Percentiles rank a stretch among this genome's conserved stretches.
phyloP scores from a whole-genome alignment of 1,139 yeast species.

The Pichia sp. region DNA sequence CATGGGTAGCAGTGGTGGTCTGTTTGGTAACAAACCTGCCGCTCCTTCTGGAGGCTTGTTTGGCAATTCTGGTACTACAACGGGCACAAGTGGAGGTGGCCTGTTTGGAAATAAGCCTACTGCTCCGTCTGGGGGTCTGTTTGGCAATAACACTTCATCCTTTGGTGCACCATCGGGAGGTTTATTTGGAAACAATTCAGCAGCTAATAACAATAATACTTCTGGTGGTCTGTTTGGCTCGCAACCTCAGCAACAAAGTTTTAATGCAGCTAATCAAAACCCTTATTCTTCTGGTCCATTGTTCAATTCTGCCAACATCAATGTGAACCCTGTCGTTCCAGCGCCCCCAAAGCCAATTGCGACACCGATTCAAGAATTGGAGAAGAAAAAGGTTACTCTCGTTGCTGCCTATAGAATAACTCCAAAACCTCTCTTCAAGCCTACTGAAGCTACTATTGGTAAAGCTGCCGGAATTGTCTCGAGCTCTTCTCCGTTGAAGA shows the following conservation, averaged over 20 bases:
- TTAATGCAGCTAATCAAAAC: constrained; percentile 43
- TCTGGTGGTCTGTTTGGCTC: not conserved
- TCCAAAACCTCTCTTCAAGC: constrained; percentile 41
- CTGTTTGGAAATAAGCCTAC: constrained; percentile 19
- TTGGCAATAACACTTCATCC: constrained; percentile 28
- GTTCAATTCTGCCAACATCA: constrained; percentile 36
- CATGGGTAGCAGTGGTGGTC: constrained; percentile 18
- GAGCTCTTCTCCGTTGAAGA: constrained; percentile 21
- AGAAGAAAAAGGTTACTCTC: constrained; percentile 55
- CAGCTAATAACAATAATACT: constrained; percentile 3
- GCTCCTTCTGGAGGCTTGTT: constrained; percentile 20
- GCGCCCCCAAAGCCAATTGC: constrained; percentile 31
- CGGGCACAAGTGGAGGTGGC: constrained; percentile 9
- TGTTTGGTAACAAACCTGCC: constrained; percentile 21
- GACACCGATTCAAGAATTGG: constrained; percentile 49
- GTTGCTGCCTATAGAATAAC: constrained; percentile 61
- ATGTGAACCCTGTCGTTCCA: constrained; percentile 40
- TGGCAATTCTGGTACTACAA: constrained; percentile 19
- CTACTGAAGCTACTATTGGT: constrained; percentile 21
- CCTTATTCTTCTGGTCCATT: constrained; percentile 54
- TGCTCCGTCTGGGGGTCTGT: constrained; percentile 24
- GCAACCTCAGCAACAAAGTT: constrained; percentile 21
- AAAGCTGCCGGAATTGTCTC: constrained; percentile 24
- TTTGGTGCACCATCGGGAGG: constrained; percentile 23
- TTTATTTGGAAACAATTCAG: constrained; percentile 25